Base-by-base conservation (phyloP, 345 rosid species). In the Syzygium oleosum region DNA sequence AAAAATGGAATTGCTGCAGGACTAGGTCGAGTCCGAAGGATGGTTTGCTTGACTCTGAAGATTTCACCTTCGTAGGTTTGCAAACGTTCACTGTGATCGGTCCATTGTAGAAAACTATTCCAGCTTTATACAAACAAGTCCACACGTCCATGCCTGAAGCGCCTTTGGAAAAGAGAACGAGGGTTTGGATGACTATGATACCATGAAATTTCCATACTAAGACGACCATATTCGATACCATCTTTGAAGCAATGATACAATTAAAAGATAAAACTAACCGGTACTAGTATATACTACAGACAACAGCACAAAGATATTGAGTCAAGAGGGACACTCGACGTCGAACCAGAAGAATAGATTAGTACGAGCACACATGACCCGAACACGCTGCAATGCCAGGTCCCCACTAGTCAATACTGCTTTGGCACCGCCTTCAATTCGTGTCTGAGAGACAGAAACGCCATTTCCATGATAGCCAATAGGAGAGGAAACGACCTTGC, bases 371-470 rank as follows among this genome's bases (percentile, higher is more conserved):
- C 93, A 96, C 87, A 98, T 96, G 68, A 96, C 99, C 52, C 98
- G 93, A 83, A 98, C 99, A 86, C 93, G 96, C 91, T 98, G 98
- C 92, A 98, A 91, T 31, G 92, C 93, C 78, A 96, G 90, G 88
- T 92, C 96, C 84, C 98, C 99, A 17, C 89, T 94, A 41, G 98
- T 96, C 59, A 92, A 90, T 38, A 96, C 98, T 54, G 99, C 98
- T 91, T 94, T 94, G 13, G 97, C 96, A 61, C 99, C 98, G 85
- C 99, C 99, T 90, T 98, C 98, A 22, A 98, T 98, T 87, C 97
- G 93, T 43, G 98, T 97, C 88, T 92, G 95, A 31, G 91, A 90
- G 85, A 96, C 99, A 1, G 87, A 91, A 46, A 96, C 99, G 4
- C 98, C 90, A 88, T 95, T 90, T 43, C 93, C 91, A 17, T 90